These are phyloP conservation scores for Mycena capillaripes DNA, from an alignment of 768 basidiomycete species.

Conservation along the genomic window DNA sequence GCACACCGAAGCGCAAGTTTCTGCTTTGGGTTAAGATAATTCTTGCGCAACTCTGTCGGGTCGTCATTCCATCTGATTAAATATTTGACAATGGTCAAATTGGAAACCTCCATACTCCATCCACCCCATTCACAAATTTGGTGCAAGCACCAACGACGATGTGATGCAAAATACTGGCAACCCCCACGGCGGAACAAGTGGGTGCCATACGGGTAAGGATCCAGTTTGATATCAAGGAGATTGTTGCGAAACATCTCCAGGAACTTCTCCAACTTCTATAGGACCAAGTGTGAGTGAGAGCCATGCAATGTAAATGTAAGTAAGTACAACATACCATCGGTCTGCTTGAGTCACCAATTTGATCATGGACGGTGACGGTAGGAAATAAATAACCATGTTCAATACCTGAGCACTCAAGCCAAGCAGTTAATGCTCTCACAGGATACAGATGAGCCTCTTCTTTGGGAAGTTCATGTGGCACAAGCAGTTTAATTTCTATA, in stretches of 20 bases:
- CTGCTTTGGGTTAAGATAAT: conserved; percentile 53
- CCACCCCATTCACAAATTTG: conserved; percentile 63
- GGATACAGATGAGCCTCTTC: conserved; percentile 50
- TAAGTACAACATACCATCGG: conserved; percentile 42
- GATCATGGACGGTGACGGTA: conserved; percentile 44
- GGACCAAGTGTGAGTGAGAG: not conserved
- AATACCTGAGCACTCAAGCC: conserved; percentile 43
- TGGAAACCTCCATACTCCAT: conserved; percentile 56
- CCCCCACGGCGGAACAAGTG: conserved; percentile 59
- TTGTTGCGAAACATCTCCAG: conserved; percentile 56
- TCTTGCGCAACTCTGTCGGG: conserved; percentile 46
- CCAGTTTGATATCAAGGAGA: conserved; percentile 53
- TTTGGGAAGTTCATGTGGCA: conserved; percentile 39
- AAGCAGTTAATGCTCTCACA: conserved; percentile 48
- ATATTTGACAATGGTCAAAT: conserved; percentile 58
- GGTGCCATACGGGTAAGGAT: conserved; percentile 54
- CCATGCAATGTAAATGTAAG: not conserved
- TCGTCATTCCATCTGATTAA: conserved; percentile 57
- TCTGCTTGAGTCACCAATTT: conserved; percentile 37
- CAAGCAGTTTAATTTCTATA: conserved; percentile 39
- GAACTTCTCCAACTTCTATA: conserved; percentile 52
- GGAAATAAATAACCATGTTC: conserved; percentile 50
- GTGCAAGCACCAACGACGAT: conserved; percentile 50
- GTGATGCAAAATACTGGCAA: conserved; percentile 50
- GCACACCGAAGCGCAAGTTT: conserved; percentile 40